phyloP scores from a whole-genome alignment of 306 rosid species.

The Parietaria judaica region DNA sequence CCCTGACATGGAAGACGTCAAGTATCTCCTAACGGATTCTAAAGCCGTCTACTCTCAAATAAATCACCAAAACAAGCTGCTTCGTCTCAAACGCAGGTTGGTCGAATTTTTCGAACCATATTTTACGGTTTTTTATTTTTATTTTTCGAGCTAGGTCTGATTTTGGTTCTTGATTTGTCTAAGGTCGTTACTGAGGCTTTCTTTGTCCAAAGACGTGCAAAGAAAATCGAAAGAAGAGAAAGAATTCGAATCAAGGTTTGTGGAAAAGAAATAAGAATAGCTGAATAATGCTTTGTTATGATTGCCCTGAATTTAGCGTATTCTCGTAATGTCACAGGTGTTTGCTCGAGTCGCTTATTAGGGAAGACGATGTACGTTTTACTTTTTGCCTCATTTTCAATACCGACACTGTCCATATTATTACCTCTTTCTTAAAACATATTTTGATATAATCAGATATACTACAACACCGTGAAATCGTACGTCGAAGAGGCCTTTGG shows the following conservation, averaged over 20 bases:
- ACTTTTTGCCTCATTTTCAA: not conserved
- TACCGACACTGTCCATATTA: not conserved
- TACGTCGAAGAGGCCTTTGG: conserved; percentile 49
- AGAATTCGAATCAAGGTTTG: conserved; percentile 29
- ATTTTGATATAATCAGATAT: conserved; percentile 41
- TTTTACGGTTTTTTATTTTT: not conserved
- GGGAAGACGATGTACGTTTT: conserved; percentile 75
- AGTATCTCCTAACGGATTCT: conserved; percentile 33
- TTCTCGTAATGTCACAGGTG: conserved; percentile 14
- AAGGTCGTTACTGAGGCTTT: conserved; percentile 76
- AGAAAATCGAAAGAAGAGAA: conserved; percentile 28
- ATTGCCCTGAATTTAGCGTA: not conserved
- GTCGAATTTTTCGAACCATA: no score
- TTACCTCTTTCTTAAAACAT: conserved; percentile 5
- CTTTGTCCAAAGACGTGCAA: conserved; percentile 23
- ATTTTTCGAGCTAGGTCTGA: no score
- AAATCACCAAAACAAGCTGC: conserved; percentile 39
- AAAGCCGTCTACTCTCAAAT: conserved; percentile 21
- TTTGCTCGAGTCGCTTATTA: conserved; percentile 55
- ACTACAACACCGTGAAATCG: conserved; percentile 50
- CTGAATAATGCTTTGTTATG: no score
- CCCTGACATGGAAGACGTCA: conserved; percentile 12
- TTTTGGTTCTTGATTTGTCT: not conserved
- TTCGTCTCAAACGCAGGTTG: conserved; percentile 55
- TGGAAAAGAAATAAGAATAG: not conserved